Evolutionary conservation across 2,329 filamentous ascomycete species (phyloP), one percentile per base, ranked within the genome.

Genomic region (Exophiala phaeomuriformis): DNA sequence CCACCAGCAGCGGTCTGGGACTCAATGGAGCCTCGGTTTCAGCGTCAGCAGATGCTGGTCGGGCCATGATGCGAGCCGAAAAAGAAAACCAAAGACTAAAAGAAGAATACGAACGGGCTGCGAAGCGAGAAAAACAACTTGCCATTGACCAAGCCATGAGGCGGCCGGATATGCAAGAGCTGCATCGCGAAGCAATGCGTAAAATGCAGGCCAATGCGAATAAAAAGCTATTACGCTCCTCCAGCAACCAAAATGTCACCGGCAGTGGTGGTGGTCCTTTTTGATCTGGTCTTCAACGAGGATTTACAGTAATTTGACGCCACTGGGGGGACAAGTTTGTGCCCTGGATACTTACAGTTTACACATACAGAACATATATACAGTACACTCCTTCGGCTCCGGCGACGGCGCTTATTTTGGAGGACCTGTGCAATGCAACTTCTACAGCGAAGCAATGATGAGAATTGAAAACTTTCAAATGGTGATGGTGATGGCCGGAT

Each of bases 111-210:
- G 78, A 82, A 61, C 75, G 77, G 51, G 71, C 75, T 40, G 80
- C 79, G 46, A 79, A 77, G 59, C 77, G 81, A 58, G 74, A 79
- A 50, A 74, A 76, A 4, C 82, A 87, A 9, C 78, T 78, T 47
- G 77, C 77, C 36, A 83, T 89, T 63, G 85, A 89, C 60, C 81
- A 85, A 67, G 78, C 81, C 60, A 93, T 94, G 86, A 77, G 88
- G 50, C 82, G 80, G 10, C 84, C 84, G 0, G 81, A 86, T 59
- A 79, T 95, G 74, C 75, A 86, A 48, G 85, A 87, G 43, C 78
- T 84, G 27, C 90, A 96, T 67, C 78, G 85, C 19, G 85, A 90
- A 59, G 87, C 85, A 1, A 78, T 96, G 79, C 77, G 86, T 58
- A 83, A 77, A 67, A 86, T 96, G 83, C 90, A 95, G 66, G 76